Percentiles rank a stretch among this genome's conserved stretches.
Evolutionary conservation across 139 green algal genomes (phyloP).

Genomic region (Auxenochlorella pyrenoidosa): DNA sequence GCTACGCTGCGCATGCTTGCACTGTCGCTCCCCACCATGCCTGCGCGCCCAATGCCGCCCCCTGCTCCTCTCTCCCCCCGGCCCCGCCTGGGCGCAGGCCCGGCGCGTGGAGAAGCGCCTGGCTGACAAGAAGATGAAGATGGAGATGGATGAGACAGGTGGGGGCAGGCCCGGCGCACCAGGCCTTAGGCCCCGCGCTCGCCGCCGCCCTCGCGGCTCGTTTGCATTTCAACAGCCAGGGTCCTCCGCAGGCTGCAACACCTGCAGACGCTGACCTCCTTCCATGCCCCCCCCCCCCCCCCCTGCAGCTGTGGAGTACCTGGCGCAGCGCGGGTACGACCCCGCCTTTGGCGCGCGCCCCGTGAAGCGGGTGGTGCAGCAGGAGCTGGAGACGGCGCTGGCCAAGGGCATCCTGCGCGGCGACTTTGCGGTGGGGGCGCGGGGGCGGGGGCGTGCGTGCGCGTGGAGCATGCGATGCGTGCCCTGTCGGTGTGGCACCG

Average conservation of each 20-base stretch:
- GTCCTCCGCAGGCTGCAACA: too few species aligned
- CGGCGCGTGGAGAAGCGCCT: constrained; percentile 78
- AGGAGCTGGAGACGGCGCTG: constrained; percentile 95
- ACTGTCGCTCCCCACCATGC: not conserved
- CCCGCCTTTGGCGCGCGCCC: constrained; percentile 94
- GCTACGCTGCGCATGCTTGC: too few species aligned
- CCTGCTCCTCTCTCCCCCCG: not conserved
- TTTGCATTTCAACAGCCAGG: too few species aligned
- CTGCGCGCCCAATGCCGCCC: not conserved
- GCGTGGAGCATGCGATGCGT: too few species aligned
- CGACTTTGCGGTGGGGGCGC: constrained; percentile 55
- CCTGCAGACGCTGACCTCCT: not conserved
- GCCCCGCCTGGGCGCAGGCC: constrained; percentile 43
- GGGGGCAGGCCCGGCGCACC: not conserved
- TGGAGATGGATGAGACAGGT: constrained; percentile 66
- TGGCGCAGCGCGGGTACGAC: constrained; percentile 89
- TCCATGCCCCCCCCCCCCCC: not conserved
- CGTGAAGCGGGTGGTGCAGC: constrained; percentile 97
- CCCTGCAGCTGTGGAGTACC: constrained; percentile 73
- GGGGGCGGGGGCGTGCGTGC: too few species aligned
- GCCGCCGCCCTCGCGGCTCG: too few species aligned
- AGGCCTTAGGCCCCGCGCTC: not conserved
- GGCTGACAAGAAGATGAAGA: constrained; percentile 87
- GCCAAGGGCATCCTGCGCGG: constrained; percentile 82
- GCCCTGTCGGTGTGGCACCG: too few species aligned